Conservation (phyloP, 371 early-diverging fungal genomes). For the Gilbertella persicaria region DNA sequence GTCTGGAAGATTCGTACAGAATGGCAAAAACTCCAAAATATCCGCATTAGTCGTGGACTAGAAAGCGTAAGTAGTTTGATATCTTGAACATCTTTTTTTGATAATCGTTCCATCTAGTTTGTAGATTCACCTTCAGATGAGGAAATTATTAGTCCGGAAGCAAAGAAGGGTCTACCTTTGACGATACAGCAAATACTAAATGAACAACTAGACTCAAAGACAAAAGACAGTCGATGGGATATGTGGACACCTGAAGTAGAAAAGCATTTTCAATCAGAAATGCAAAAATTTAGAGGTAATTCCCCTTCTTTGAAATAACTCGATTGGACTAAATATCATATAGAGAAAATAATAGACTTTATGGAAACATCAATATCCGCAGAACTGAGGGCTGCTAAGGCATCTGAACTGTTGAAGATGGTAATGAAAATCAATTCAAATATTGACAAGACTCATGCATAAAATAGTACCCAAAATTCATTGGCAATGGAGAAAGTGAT, state of each 20-base stretch:
- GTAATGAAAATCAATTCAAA: constrained; percentile 13
- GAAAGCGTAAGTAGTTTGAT: constrained; percentile 35
- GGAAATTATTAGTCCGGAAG: constrained; percentile 21
- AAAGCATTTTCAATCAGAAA: constrained; percentile 26
- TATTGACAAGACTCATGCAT: too few relatives aligned
- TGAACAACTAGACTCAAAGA: constrained; percentile 18
- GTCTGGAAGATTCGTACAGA: constrained; percentile 31
- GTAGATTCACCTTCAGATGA: constrained; percentile 14
- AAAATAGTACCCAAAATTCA: constrained; percentile 42
- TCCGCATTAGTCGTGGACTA: constrained; percentile 35
- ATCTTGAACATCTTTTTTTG: too few relatives aligned
- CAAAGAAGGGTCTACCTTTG: constrained; percentile 23
- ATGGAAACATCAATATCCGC: constrained; percentile 50
- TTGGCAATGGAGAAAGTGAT: constrained; percentile 13
- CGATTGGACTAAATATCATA: constrained; percentile 19
- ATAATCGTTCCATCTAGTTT: constrained; percentile 2
- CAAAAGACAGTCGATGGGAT: constrained; percentile 7
- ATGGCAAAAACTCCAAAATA: constrained; percentile 32
- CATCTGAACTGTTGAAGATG: constrained; percentile 50
- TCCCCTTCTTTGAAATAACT: too few relatives aligned
- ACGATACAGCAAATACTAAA: constrained; percentile 34
- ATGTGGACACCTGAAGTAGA: constrained; percentile 44
- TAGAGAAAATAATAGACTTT: constrained; percentile 26
- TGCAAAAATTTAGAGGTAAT: constrained; percentile 23
- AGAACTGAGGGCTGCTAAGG: constrained; percentile 37